Percentiles rank a stretch among this genome's conserved stretches.
These are phyloP conservation scores for Lycium barbarum DNA, from an alignment of 257 asterid species.

Conservation along the genomic window DNA sequence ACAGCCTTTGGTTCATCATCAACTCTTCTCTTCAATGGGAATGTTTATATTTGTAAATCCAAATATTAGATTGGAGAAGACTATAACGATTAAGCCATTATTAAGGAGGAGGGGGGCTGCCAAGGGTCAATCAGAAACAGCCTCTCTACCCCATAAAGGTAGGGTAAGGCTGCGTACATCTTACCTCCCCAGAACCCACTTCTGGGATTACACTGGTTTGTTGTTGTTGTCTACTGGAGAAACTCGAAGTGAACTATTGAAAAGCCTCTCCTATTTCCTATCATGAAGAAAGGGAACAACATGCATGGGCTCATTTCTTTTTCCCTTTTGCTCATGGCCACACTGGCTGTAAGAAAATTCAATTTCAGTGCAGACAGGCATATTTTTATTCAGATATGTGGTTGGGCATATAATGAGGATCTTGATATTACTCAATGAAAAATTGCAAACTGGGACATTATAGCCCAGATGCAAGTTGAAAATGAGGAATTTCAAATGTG, in stretches of 20 bases:
- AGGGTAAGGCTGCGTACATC: no score
- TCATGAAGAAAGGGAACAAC: background rate
- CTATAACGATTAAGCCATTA: background rate
- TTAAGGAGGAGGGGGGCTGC: no score
- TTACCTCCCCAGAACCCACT: no score
- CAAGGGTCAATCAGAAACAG: no score
- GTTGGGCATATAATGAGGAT: background rate
- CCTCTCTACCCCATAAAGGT: no score
- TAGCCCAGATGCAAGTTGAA: background rate
- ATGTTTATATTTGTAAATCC: background rate
- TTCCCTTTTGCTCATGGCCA: background rate
- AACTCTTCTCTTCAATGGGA: background rate
- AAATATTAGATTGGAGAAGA: constrained; percentile 12
- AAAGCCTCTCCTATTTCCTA: background rate
- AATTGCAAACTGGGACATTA: background rate
- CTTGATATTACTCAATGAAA: background rate
- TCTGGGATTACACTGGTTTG: no score
- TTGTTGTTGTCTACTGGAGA: background rate
- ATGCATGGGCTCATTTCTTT: background rate
- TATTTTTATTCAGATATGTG: background rate
- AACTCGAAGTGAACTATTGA: background rate
- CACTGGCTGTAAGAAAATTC: constrained; percentile 1
- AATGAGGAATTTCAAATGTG: constrained; percentile 6
- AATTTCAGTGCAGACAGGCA: background rate
- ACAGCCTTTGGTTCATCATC: background rate